Percentiles rank a stretch among this genome's conserved stretches.
These are phyloP conservation scores for Thermothelomyces thermophilus DNA, from an alignment of 2,329 filamentous ascomycete species.

Conservation along the genomic window DNA sequence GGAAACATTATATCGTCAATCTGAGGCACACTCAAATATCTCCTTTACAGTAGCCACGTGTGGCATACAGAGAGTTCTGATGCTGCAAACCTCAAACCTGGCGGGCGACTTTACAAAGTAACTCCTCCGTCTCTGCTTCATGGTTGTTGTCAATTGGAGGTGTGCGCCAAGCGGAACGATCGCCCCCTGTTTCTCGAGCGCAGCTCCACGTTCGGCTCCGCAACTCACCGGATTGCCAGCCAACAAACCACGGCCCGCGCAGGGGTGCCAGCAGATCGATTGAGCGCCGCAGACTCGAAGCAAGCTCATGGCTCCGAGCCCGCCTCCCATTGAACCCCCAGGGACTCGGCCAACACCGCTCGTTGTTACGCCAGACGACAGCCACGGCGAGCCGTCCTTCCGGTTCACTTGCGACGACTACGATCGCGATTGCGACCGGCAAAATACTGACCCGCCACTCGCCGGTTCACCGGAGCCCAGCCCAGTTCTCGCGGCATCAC, in stretches of 20 bases:
- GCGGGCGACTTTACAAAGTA: too few species aligned
- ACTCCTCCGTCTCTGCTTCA: too few species aligned
- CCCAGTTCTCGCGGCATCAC: slow-evolving; percentile 15
- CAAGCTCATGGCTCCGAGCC: slow-evolving; percentile 49
- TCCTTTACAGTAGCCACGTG: too few species aligned
- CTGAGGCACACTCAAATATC: too few species aligned
- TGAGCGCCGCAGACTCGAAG: not conserved
- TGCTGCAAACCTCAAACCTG: too few species aligned
- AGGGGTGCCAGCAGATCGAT: slow-evolving; percentile 9
- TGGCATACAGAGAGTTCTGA: too few species aligned
- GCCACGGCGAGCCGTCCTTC: slow-evolving; percentile 25
- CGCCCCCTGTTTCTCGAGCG: slow-evolving; percentile 3
- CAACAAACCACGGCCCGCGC: slow-evolving; percentile 8
- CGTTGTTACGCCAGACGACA: slow-evolving; percentile 38
- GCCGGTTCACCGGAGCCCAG: not conserved
- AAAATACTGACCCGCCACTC: slow-evolving; percentile 11
- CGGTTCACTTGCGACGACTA: slow-evolving; percentile 22
- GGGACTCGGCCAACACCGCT: slow-evolving; percentile 59
- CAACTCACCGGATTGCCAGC: not conserved
- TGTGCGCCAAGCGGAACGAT: too few species aligned
- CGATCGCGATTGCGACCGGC: slow-evolving; percentile 22
- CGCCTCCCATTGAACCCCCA: slow-evolving; percentile 53
- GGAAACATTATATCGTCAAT: too few species aligned
- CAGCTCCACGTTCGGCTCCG: not conserved
- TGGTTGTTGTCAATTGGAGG: too few species aligned